These are phyloP conservation scores for Larix kaempferi DNA, from an alignment of 75 land plant genomes.

Conservation along the genomic window DNA sequence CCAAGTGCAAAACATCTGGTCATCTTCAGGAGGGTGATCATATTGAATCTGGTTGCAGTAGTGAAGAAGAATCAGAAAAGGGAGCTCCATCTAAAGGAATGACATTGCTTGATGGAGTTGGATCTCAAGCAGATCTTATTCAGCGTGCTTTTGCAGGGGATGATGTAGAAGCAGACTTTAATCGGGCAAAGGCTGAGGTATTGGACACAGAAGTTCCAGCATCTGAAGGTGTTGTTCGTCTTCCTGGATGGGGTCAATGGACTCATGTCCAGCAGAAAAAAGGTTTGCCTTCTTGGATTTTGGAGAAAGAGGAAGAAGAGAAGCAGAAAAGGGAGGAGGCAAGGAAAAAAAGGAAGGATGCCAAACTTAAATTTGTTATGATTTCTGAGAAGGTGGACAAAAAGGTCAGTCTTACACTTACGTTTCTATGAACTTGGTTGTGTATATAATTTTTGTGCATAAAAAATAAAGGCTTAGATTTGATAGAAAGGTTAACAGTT, in stretches of 20 bases:
- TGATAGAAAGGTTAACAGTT: too few relatives aligned
- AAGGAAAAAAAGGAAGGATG: slow-evolving; percentile 73
- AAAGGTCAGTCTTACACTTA: slow-evolving; percentile 46
- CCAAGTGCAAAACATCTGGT: not conserved
- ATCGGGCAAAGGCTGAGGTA: slow-evolving; percentile 52
- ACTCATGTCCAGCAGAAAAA: slow-evolving; percentile 68
- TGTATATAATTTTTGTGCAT: not conserved
- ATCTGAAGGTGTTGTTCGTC: slow-evolving; percentile 49
- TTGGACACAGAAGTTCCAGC: slow-evolving; percentile 76
- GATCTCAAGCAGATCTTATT: slow-evolving; percentile 81
- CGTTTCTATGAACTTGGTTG: not conserved
- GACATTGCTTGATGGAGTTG: slow-evolving; percentile 41
- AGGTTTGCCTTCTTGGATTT: slow-evolving; percentile 76
- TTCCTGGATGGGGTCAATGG: slow-evolving; percentile 99
- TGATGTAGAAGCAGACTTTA: slow-evolving; percentile 95
- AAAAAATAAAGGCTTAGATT: not conserved
- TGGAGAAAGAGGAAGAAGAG: slow-evolving; percentile 59
- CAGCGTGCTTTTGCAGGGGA: slow-evolving; percentile 91
- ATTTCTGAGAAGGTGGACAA: slow-evolving; percentile 82
- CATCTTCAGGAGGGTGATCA: not conserved
- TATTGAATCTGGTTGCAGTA: slow-evolving; percentile 14
- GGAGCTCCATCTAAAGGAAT: slow-evolving; percentile 34
- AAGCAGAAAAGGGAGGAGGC: slow-evolving; percentile 66
- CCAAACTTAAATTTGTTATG: slow-evolving; percentile 78
- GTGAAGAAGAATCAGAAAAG: slow-evolving; percentile 63